phyloP scores from a whole-genome alignment of 2,329 filamentous ascomycete species.

The Venturia asperata region DNA sequence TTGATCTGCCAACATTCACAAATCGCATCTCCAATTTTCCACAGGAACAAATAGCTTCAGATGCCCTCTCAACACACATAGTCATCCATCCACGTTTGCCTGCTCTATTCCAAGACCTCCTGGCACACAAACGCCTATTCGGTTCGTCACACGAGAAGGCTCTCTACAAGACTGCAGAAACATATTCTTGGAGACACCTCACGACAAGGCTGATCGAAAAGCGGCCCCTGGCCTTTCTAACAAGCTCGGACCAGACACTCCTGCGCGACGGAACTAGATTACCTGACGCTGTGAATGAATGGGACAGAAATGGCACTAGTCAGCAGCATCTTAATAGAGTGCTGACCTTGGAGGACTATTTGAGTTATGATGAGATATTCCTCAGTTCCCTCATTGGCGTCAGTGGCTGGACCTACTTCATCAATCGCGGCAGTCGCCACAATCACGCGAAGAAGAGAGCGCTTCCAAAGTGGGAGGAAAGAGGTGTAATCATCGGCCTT shows the following conservation, averaged over 20 bases:
- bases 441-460: constrained; percentile 22
- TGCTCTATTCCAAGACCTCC: constrained; percentile 25
- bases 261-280: constrained; percentile 25
- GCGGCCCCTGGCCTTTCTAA: constrained; percentile 28
- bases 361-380: constrained; percentile 33
- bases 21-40: constrained; percentile 22
- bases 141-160: constrained; percentile 26
- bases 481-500: constrained; percentile 29
- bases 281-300: constrained; percentile 21
- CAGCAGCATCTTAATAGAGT: constrained; percentile 22
- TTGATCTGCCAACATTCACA: constrained; percentile 2
- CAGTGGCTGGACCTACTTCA: constrained; percentile 26
- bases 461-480: constrained; percentile 23
- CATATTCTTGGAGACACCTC: constrained; percentile 16
- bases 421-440: constrained; percentile 27
- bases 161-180: constrained; percentile 26
- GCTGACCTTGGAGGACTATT: constrained; percentile 25
- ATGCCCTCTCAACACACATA: constrained; percentile 26
- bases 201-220: constrained; percentile 27
- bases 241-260: constrained; percentile 25
- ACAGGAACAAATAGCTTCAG: constrained; percentile 20
- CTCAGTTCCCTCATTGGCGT: constrained; percentile 28
- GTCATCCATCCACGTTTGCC: constrained; percentile 28
- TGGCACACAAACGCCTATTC: constrained; percentile 27
- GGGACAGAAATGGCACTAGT: constrained; percentile 27